A percentile compares a stretch with the other conserved stretches of the same genome.
These are phyloP conservation scores for Geranomyces variabilis DNA, from an alignment of 192 early-diverging fungal genomes.

Conservation along the genomic window DNA sequence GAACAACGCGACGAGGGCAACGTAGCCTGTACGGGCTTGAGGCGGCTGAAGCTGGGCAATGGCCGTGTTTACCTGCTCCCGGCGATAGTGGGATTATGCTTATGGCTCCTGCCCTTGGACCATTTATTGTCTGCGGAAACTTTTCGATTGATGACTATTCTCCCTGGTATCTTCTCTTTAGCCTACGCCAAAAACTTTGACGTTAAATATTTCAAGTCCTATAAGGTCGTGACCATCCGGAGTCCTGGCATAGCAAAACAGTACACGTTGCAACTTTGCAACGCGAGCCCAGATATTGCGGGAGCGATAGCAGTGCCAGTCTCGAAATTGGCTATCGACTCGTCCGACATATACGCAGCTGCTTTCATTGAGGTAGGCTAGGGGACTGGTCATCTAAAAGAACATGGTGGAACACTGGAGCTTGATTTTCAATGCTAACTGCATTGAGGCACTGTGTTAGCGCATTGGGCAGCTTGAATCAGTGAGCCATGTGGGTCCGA, in stretches of 20 bases:
- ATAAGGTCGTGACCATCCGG: constrained; percentile 26
- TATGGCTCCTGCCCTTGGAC: too few relatives aligned
- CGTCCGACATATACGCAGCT: constrained; percentile 3
- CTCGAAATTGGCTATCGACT: not conserved
- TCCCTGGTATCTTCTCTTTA: too few relatives aligned
- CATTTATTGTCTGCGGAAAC: too few relatives aligned
- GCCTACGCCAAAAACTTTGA: too few relatives aligned
- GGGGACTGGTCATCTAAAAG: too few relatives aligned
- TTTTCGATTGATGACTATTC: too few relatives aligned
- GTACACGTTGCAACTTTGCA: constrained; percentile 28
- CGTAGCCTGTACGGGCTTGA: too few relatives aligned
- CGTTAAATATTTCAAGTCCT: constrained; percentile 25
- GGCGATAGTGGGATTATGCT: too few relatives aligned
- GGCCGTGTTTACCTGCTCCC: not conserved
- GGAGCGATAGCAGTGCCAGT: constrained; percentile 20
- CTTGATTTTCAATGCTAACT: too few relatives aligned
- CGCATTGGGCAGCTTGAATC: not conserved
- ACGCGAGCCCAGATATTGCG: not conserved
- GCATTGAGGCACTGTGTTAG: constrained; percentile 12
- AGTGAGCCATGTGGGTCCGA: not conserved
- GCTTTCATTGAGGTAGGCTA: constrained; percentile 26
- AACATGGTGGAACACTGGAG: too few relatives aligned
- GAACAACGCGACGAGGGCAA: too few relatives aligned
- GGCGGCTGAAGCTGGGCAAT: not conserved
- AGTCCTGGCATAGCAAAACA: not conserved